Evolutionary conservation across 768 basidiomycete species (phyloP), one percentile per base, ranked within the genome.

Genomic region (Lentinus tigrinus): DNA sequence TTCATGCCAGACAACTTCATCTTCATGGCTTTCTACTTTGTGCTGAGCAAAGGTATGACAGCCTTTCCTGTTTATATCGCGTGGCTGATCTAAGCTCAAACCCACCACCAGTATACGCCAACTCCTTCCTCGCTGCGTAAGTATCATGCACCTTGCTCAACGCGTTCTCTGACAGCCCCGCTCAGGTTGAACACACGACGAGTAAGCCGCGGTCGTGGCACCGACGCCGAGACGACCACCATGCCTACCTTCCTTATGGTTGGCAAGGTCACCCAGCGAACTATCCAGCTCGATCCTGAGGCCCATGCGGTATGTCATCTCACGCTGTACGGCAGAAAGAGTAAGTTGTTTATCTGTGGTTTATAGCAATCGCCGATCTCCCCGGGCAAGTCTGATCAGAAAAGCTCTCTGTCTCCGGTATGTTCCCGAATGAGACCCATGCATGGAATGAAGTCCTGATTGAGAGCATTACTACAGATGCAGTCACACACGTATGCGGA

Each of bases 51-150:
- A 74, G 63, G 87, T 87, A 66, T 62, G 85, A 69, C 43, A 24
- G 24, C 34, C 4, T 34, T 13, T n/a, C n/a, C n/a, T n/a, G n/a
- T n/a, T n/a, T n/a, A 14, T n/a, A 1, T 36, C 14, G 40, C n/a
- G 36, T 16, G 4, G 4, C 6, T 38, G 3, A 23, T 19, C 31
- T 23, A 10, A 21, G 23, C 19, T 37, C n/a, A n/a, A 13, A 44
- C 27, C 19, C 16, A 17, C 24, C 24, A 16, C 43, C 19, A 85
- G 84, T 86, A n/a, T 85, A 87, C 60, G 82, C 79, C 0, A 80
- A 83, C 49, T 87, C 85, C n/a, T 78, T 85, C 69, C 73, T 88
- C 67, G 85, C 86, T 38, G 84, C 86, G 83, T 85, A 65, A 51
- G 82, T 72, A 3, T 26, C 50, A 39, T 48, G 24, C 23, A 24